Evolutionary conservation across 2,329 filamentous ascomycete species (phyloP).

Genomic region (Penicillium sp.): DNA sequence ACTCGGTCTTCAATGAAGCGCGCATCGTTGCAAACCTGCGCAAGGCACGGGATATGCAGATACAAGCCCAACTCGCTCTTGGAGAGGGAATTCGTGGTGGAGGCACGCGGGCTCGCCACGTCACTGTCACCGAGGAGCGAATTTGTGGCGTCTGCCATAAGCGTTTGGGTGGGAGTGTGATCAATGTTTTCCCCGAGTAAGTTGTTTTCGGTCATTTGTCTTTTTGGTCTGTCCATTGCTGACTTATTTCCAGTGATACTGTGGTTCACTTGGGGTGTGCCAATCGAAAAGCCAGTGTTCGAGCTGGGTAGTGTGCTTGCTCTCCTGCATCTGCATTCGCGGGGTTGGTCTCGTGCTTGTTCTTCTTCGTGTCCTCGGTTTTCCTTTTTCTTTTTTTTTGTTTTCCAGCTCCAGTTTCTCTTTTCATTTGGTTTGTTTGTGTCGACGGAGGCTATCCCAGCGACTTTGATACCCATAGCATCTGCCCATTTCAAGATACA

Average conservation of each 20-base stretch:
- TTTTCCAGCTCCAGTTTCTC: neutral
- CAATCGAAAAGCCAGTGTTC: slow-evolving; percentile 41
- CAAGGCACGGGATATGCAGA: slow-evolving; percentile 74
- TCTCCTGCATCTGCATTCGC: slow-evolving; percentile 11
- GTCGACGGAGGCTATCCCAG: slow-evolving; percentile 24
- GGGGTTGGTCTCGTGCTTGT: neutral
- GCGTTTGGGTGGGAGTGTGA: slow-evolving; percentile 83
- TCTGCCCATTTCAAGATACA: slow-evolving; percentile 23
- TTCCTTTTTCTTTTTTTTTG: slow-evolving; percentile 5
- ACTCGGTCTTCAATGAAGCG: slow-evolving; percentile 75
- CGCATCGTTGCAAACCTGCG: slow-evolving; percentile 74
- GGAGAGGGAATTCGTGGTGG: slow-evolving; percentile 61
- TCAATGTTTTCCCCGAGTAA: slow-evolving; percentile 84
- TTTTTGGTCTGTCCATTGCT: slow-evolving; percentile 11
- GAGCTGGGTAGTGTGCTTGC: slow-evolving; percentile 19
- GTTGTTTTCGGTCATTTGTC: slow-evolving; percentile 29
- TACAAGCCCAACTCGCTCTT: slow-evolving; percentile 70
- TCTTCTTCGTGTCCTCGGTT: neutral
- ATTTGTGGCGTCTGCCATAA: slow-evolving; percentile 94
- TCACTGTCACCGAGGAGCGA: slow-evolving; percentile 81
- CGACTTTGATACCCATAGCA: slow-evolving; percentile 38
- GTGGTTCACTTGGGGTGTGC: slow-evolving; percentile 83
- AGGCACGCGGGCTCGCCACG: slow-evolving; percentile 63
- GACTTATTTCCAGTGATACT: slow-evolving; percentile 42
- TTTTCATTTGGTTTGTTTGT: slow-evolving; percentile 11